phyloP scores from a whole-genome alignment of 2,329 filamentous ascomycete genomes.

The Colletotrichum costaricense region DNA sequence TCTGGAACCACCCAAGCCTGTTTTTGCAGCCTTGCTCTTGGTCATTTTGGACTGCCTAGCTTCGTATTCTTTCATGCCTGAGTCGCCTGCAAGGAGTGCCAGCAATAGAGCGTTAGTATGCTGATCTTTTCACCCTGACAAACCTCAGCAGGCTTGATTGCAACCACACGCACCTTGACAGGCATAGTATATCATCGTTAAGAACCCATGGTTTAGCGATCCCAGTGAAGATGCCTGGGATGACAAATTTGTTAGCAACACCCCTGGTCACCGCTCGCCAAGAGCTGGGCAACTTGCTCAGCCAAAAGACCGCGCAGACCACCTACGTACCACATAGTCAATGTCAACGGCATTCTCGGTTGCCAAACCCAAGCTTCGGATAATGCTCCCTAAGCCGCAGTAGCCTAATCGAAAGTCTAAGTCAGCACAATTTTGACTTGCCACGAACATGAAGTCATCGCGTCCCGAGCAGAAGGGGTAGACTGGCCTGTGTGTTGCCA shows the following conservation, averaged over 20 bases:
- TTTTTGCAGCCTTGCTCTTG: constrained; percentile 41
- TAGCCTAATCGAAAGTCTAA: constrained; percentile 65
- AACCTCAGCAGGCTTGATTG: constrained; percentile 21
- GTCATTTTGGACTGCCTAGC: constrained; percentile 47
- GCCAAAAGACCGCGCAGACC: constrained; percentile 11
- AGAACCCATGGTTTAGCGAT: constrained; percentile 74
- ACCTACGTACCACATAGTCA: constrained; percentile 74
- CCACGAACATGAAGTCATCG: constrained; percentile 26
- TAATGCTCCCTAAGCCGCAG: constrained; percentile 76
- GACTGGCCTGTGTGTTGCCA: constrained; percentile 54
- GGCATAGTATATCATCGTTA: constrained; percentile 67
- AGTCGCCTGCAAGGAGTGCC: constrained; percentile 46
- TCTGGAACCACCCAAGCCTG: constrained; percentile 10
- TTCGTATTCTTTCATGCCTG: constrained; percentile 59
- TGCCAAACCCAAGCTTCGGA: constrained; percentile 72
- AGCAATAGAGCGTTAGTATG: constrained; percentile 1
- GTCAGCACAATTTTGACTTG: constrained; percentile 21
- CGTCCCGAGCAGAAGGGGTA: background rate
- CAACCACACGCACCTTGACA: constrained; percentile 59
- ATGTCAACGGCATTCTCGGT: constrained; percentile 69
- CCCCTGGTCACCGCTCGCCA: constrained; percentile 33
- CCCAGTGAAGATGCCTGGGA: constrained; percentile 83
- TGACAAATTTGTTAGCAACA: constrained; percentile 30
- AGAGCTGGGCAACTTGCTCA: constrained; percentile 18
- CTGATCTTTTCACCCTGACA: constrained; percentile 3